Conservation (phyloP, 306 rosid species). For the Macrotyloma uniflorum region DNA sequence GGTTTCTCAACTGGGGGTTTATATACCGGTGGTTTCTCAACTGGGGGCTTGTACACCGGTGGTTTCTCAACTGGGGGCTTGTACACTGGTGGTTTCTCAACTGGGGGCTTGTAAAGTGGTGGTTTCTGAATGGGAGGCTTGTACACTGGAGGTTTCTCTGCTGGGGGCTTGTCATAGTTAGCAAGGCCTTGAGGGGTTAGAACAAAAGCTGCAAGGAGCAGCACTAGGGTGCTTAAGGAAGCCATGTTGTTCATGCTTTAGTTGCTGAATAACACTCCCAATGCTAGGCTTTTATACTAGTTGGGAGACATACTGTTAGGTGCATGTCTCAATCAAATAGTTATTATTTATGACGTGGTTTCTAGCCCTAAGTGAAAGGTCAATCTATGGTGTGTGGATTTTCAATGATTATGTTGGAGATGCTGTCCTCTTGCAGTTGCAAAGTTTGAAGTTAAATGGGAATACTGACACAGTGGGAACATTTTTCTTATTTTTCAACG, state of each 20-base stretch:
- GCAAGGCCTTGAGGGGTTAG: conserved; percentile 30
- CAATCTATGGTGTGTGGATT: neutral
- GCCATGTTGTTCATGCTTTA: conserved; percentile 1
- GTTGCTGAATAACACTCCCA: neutral
- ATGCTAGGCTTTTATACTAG: neutral
- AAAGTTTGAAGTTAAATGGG: neutral
- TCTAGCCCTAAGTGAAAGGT: neutral
- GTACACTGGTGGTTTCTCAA: neutral
- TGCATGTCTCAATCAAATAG: neutral
- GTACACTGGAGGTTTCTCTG: neutral
- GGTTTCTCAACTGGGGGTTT: neutral
- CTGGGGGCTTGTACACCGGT: neutral
- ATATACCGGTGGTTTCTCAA: neutral
- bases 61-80: neutral
- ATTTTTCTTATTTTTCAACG: neutral
- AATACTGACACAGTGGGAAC: neutral
- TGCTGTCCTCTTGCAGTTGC: neutral
- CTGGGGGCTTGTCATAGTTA: conserved; percentile 2
- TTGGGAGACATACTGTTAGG: neutral
- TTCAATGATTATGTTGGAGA: neutral
- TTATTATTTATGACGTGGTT: neutral
- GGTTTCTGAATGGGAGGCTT: neutral
- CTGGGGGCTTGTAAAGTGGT: neutral
- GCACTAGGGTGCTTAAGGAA: neutral
- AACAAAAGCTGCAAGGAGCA: conserved; percentile 13